These are phyloP conservation scores for Alternaria consortialis DNA, from an alignment of 2,329 filamentous ascomycete genomes.

Conservation along the genomic window DNA sequence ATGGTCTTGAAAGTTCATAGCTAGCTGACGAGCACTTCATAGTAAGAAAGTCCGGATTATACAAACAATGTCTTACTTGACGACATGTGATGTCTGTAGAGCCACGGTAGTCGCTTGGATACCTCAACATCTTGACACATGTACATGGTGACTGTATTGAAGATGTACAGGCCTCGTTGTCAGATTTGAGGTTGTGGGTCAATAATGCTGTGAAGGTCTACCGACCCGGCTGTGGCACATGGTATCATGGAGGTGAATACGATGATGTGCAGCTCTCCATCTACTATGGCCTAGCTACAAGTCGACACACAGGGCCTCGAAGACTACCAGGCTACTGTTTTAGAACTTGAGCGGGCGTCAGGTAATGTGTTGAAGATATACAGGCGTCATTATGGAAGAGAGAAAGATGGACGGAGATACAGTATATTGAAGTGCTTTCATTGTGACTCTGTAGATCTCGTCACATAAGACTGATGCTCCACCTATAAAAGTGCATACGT, in stretches of 20 bases:
- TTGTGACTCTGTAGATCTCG: neutral
- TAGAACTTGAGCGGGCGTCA: neutral
- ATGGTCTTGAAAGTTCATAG: conserved; percentile 6
- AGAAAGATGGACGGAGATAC: neutral
- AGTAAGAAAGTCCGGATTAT: conserved; percentile 1
- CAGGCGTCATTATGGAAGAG: neutral
- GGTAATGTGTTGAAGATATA: neutral
- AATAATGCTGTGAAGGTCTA: neutral
- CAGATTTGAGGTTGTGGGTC: neutral
- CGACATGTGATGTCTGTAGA: neutral
- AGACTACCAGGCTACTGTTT: neutral
- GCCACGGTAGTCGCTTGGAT: neutral
- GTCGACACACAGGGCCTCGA: neutral
- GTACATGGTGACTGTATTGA: neutral
- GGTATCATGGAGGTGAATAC: neutral
- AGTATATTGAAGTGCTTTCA: neutral
- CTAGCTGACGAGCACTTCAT: conserved; percentile 19
- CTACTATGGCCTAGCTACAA: neutral
- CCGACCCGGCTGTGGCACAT: neutral
- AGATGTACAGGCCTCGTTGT: neutral
- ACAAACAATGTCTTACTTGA: neutral
- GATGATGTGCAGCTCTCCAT: neutral
- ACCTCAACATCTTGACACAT: neutral
- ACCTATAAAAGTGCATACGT: neutral
- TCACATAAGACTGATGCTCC: neutral